These are phyloP conservation scores for Trichoderma pleuroti DNA, from an alignment of 2,329 filamentous ascomycete species.

Conservation along the genomic window DNA sequence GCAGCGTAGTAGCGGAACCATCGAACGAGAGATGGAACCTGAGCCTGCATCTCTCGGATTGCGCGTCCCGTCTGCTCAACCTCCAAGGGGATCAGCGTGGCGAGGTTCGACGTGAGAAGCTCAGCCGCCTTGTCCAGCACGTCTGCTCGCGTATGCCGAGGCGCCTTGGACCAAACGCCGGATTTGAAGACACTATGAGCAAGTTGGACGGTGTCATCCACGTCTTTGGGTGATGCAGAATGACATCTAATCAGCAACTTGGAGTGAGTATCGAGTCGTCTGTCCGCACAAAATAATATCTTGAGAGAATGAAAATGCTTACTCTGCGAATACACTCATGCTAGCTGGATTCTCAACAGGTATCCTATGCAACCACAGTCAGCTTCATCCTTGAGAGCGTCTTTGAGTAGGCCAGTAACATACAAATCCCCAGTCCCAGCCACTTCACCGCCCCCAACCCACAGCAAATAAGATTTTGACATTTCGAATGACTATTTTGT, in stretches of 20 bases:
- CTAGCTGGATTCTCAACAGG: slow-evolving; percentile 52
- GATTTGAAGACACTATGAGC: slow-evolving; percentile 65
- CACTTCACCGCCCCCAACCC: slow-evolving; percentile 27
- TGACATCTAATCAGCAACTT: slow-evolving; percentile 24
- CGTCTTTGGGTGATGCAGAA: slow-evolving; percentile 30
- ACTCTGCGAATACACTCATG: slow-evolving; percentile 5
- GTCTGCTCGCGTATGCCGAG: slow-evolving; percentile 56
- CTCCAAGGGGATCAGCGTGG: slow-evolving; percentile 59
- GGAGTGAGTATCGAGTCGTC: neutral
- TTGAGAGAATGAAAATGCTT: neutral
- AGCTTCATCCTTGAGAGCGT: neutral
- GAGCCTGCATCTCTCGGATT: slow-evolving; percentile 66
- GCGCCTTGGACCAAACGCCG: slow-evolving; percentile 60
- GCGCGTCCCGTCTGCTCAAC: slow-evolving; percentile 65
- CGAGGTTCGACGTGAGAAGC: slow-evolving; percentile 51
- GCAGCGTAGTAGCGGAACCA: slow-evolving; percentile 73
- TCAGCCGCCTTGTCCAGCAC: slow-evolving; percentile 58
- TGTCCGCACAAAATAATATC: neutral
- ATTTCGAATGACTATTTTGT: neutral
- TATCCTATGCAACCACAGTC: slow-evolving; percentile 38
- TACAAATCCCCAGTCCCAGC: slow-evolving; percentile 45
- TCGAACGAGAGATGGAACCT: slow-evolving; percentile 61
- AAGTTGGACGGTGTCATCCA: slow-evolving; percentile 28
- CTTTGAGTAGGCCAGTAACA: slow-evolving; percentile 23
- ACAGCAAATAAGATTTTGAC: slow-evolving; percentile 21